phyloP scores from a whole-genome alignment of 1,284 basidiomycete species.

The Grifola frondosa region DNA sequence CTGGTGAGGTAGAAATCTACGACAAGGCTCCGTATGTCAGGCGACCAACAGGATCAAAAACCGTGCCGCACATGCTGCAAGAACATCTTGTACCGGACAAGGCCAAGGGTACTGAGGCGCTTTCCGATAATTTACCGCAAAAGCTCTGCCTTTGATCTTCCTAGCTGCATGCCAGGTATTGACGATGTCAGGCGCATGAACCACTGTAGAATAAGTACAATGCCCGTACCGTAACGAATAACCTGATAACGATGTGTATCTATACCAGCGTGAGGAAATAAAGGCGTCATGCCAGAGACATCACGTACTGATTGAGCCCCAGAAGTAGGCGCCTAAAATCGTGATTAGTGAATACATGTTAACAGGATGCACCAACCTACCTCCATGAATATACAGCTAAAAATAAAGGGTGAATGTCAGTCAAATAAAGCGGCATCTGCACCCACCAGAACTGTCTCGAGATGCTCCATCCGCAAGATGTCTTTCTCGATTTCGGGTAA shows the following conservation, averaged over 20 bases:
- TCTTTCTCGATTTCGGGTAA: conserved; percentile 40
- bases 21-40: not conserved
- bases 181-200: not conserved
- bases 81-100: conserved; percentile 77
- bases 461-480: conserved; percentile 51
- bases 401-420: not conserved
- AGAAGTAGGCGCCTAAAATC: conserved; percentile 56
- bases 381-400: conserved; percentile 76
- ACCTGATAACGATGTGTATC: conserved; percentile 75
- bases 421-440: not conserved
- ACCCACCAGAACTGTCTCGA: conserved; percentile 57
- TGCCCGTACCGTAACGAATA: conserved; percentile 50
- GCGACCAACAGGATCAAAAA: not conserved
- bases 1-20: conserved; percentile 78
- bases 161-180: conserved; percentile 44
- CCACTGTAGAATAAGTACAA: not conserved
- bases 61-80: conserved; percentile 64
- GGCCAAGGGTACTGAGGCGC: conserved; percentile 89
- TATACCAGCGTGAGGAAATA: conserved; percentile 22
- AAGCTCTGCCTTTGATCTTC: conserved; percentile 70
- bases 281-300: not conserved
- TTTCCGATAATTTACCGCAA: conserved; percentile 65
- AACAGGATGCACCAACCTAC: conserved; percentile 29
- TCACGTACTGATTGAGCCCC: conserved; percentile 61
- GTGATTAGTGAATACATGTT: not conserved